phyloP scores from a whole-genome alignment of 139 green algal genomes.

The Tetratostichococcus sp. region DNA sequence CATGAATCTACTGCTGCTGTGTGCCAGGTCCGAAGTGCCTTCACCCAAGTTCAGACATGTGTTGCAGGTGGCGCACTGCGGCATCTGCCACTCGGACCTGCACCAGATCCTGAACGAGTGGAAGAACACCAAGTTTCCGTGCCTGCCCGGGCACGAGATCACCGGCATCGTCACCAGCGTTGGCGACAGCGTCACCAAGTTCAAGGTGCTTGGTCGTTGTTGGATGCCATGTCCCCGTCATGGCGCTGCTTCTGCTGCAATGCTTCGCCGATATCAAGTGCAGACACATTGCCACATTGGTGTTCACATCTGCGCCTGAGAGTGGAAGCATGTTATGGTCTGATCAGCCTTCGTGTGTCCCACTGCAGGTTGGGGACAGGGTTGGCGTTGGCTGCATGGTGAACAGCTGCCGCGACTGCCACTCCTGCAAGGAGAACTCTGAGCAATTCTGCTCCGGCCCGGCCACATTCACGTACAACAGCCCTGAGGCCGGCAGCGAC shows the following conservation, averaged over 20 bases:
- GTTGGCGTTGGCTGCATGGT: slow-evolving; percentile 78
- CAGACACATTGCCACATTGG: no score
- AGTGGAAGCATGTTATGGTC: no score
- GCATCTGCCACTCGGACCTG: slow-evolving; percentile 83
- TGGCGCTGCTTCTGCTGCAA: background rate
- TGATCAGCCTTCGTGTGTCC: background rate
- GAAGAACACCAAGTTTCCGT: background rate
- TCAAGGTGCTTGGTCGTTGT: slow-evolving; percentile 36
- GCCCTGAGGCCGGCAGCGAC: slow-evolving; percentile 28
- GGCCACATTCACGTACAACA: slow-evolving; percentile 71
- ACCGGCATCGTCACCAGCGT: slow-evolving; percentile 78
- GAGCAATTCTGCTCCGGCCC: slow-evolving; percentile 51
- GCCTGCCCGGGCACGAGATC: slow-evolving; percentile 72
- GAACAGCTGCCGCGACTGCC: slow-evolving; percentile 54
- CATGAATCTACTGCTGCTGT: no score
- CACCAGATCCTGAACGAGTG: slow-evolving; percentile 61
- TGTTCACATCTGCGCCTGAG: no score
- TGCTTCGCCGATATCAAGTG: background rate
- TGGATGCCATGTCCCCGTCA: no score
- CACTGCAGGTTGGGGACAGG: slow-evolving; percentile 47
- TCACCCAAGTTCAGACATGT: background rate
- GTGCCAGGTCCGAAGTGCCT: no score
- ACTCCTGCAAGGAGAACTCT: slow-evolving; percentile 18
- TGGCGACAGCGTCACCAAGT: slow-evolving; percentile 54
- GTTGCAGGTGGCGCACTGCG: slow-evolving; percentile 1